A percentile compares a stretch with the other conserved stretches of the same genome.
These are phyloP conservation scores for Botrytis elliptica DNA, from an alignment of 2,329 filamentous ascomycete genomes.

Conservation along the genomic window DNA sequence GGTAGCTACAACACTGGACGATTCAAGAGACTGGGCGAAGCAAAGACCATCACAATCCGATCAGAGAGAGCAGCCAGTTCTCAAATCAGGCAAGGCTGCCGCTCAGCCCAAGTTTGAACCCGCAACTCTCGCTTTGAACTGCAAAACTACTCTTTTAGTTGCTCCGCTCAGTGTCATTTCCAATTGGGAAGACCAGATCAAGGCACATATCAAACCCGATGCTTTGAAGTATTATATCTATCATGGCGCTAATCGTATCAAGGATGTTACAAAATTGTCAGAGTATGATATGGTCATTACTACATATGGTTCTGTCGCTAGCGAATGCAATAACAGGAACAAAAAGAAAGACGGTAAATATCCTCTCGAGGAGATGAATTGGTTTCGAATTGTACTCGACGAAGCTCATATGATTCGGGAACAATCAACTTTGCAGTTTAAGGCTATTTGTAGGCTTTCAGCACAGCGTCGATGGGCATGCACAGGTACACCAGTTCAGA, in stretches of 20 bases:
- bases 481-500: slow-evolving; percentile 95
- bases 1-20: slow-evolving; percentile 62
- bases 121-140: slow-evolving; percentile 59
- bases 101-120: slow-evolving; percentile 37
- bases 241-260: slow-evolving; percentile 75
- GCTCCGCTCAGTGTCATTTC: slow-evolving; percentile 87
- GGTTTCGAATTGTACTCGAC: slow-evolving; percentile 92
- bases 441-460: slow-evolving; percentile 76
- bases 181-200: slow-evolving; percentile 94
- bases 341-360: slow-evolving; percentile 58
- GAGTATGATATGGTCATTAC: slow-evolving; percentile 84
- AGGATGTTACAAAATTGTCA: slow-evolving; percentile 65
- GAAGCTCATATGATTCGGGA: slow-evolving; percentile 95
- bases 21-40: slow-evolving; percentile 61
- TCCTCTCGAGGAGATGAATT: slow-evolving; percentile 76
- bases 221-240: slow-evolving; percentile 76
- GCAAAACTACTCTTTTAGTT: slow-evolving; percentile 78
- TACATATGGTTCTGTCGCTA: slow-evolving; percentile 84
- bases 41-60: slow-evolving; percentile 46
- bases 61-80: slow-evolving; percentile 35
- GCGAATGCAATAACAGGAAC: slow-evolving; percentile 67
- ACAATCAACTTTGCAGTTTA: slow-evolving; percentile 75
- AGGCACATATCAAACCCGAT: slow-evolving; percentile 68
- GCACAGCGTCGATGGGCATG: slow-evolving; percentile 90
- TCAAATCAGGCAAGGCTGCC: slow-evolving; percentile 34